These are phyloP conservation scores for Apostasia ramifera DNA, from an alignment of 106 monocot genomes.

Conservation along the genomic window DNA sequence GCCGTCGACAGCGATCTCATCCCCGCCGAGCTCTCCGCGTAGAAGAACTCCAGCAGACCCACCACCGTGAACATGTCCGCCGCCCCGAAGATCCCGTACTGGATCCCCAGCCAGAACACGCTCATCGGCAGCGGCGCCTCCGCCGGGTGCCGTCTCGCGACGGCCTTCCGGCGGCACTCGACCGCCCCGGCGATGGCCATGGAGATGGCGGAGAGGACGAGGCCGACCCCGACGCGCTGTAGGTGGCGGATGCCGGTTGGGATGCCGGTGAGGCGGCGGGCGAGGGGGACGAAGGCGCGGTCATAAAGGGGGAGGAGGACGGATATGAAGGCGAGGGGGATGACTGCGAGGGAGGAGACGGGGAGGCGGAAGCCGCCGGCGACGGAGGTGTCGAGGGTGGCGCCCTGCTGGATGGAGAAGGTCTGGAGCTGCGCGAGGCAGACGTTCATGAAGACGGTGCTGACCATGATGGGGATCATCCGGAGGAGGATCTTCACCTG, in stretches of 20 bases:
- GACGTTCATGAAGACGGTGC: constrained; percentile 30
- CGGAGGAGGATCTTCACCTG: constrained; percentile 38
- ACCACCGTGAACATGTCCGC: constrained; percentile 34
- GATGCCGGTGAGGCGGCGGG: constrained; percentile 12
- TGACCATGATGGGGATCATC: constrained; percentile 42
- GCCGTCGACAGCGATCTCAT: constrained; percentile 31
- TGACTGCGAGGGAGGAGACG: constrained; percentile 21
- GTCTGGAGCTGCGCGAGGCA: constrained; percentile 32
- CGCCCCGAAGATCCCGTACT: constrained; percentile 27
- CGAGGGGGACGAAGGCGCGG: constrained; percentile 17
- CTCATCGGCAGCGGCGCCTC: constrained; percentile 22
- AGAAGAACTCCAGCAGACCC: constrained; percentile 61
- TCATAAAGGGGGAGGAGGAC: constrained; percentile 33
- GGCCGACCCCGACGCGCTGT: constrained; percentile 41
- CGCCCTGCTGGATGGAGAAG: constrained; percentile 44
- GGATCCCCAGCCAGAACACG: constrained; percentile 40
- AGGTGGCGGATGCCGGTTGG: constrained; percentile 27
- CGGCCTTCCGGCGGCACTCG: constrained; percentile 10
- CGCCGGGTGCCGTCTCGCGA: not conserved
- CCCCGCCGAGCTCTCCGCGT: constrained; percentile 28
- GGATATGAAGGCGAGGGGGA: constrained; percentile 35
- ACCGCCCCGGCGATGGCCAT: constrained; percentile 28
- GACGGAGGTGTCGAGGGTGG: constrained; percentile 27
- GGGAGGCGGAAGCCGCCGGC: constrained; percentile 19
- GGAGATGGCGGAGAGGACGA: constrained; percentile 16